Base-by-base conservation (phyloP, 768 basidiomycete genomes). In the Tricholoma hemisulphureum region DNA sequence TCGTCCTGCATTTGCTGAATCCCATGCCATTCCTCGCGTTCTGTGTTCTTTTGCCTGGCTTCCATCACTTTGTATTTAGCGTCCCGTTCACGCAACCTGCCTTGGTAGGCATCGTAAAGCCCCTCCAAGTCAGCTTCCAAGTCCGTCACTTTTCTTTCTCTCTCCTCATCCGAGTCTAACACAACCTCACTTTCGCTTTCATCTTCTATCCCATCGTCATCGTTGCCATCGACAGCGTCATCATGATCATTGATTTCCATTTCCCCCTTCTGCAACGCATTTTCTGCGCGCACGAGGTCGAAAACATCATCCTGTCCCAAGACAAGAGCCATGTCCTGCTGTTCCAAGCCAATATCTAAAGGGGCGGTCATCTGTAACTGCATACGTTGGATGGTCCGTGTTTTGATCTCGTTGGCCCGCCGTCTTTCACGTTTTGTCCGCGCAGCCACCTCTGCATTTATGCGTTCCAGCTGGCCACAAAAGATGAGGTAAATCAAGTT, bases 291-390 rank as follows among this genome's bases (percentile, higher is more conserved):
- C 50, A 77, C 84, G 39, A 98, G 81, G 66, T 95, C 93, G 65
- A 98, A 98, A 21, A 97, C 77, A 63, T 98, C 95, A 23, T 87
- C 89, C 65, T 90, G 88, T 6, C 91, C 91, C 21, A 83, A 68
- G n/a, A 75, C 78, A 16, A 96, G 79, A 16, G 89, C 80, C 2
- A 84, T 75, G 61, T 96, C 94, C 53, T 82, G 79, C 64, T 90
- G 89, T 65, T 94, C 92, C 58, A 95, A 72, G 69, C 95, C 95
- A 61, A 98, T 95, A 65, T 98, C 97, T 63, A 95, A 77, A n/a
- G 97, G 97, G 18, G 94, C 93, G 11, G 91, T 92, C 97, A 99
- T 99, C 68, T 92, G 89, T 46, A 98, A 80, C 69, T 98, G 97
- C 85, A 98, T 90, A 53, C 95, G 89, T 67, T 93, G 92, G 37